Conservation (phyloP, 129 eudicot genomes). For the Kitagawia praeruptora region DNA sequence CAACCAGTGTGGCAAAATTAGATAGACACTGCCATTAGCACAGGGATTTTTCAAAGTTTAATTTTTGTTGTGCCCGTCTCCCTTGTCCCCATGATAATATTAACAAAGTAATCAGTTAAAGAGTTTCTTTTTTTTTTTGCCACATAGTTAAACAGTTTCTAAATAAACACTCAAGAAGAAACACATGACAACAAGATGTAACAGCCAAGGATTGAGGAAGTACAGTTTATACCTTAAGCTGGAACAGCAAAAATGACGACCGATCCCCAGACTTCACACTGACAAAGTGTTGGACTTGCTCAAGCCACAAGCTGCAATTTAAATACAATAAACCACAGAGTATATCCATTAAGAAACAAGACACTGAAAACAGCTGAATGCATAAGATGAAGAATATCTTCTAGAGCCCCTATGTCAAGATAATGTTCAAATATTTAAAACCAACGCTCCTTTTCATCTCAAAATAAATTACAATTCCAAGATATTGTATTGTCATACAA, state of each 20-base stretch:
- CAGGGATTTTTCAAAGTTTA: neutral
- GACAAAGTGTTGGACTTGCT: conserved; percentile 53
- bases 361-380: neutral
- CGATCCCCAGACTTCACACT: conserved; percentile 28
- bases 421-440: neutral
- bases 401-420: neutral
- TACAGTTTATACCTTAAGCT: conserved; percentile 51
- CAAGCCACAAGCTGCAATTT: conserved; percentile 62
- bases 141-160: neutral
- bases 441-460: neutral
- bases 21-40: neutral
- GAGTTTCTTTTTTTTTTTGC: too few species aligned
- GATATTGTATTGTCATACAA: neutral
- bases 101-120: neutral
- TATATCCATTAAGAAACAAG: conserved; percentile 2
- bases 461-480: neutral
- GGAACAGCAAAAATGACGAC: conserved; percentile 52
- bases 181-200: neutral
- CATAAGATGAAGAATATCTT: neutral
- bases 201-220: neutral
- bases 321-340: conserved; percentile 4
- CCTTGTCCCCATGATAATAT: neutral
- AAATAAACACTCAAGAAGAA: neutral
- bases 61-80: neutral
- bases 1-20: neutral